phyloP scores from a whole-genome alignment of 805 yeast genomes.

The Candida silvatica region DNA sequence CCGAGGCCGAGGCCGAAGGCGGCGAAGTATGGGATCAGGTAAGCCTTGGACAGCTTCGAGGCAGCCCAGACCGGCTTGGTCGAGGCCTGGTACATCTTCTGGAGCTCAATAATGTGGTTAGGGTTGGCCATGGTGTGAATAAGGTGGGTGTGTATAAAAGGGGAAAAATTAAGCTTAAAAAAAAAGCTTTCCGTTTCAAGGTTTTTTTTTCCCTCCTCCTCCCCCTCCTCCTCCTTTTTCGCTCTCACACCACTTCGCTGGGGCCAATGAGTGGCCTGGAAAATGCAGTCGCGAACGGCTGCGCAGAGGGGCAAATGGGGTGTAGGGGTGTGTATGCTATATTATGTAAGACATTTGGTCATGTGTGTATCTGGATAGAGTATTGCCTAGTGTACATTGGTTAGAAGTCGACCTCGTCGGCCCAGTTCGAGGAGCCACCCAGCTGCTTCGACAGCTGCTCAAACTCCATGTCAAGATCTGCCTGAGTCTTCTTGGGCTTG shows the following conservation, averaged over 20 bases:
- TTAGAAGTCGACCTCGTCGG: constrained; percentile 5
- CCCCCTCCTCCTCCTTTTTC: too few relatives aligned
- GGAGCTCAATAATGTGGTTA: constrained; percentile 40
- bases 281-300: too few relatives aligned
- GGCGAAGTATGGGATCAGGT: constrained; percentile 74
- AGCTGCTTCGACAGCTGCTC: constrained; percentile 8
- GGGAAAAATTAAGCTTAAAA: neutral
- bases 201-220: too few relatives aligned
- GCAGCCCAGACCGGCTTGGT: constrained; percentile 47
- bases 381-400: too few relatives aligned
- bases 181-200: neutral
- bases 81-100: constrained; percentile 49
- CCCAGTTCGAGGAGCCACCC: constrained; percentile 5
- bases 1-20: constrained; percentile 59
- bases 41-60: constrained; percentile 60
- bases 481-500: constrained; percentile 1
- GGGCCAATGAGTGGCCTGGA: neutral
- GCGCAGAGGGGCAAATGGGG: too few relatives aligned
- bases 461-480: constrained; percentile 9
- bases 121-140: constrained; percentile 9
- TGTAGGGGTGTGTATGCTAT: too few relatives aligned
- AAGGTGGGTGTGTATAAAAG: neutral
- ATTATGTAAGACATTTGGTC: too few relatives aligned
- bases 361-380: too few relatives aligned
- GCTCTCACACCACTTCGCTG: neutral